A percentile compares a stretch with the other conserved stretches of the same genome.
phyloP scores from a whole-genome alignment of 2,329 filamentous ascomycete genomes.

The Chaetomium sp. region DNA sequence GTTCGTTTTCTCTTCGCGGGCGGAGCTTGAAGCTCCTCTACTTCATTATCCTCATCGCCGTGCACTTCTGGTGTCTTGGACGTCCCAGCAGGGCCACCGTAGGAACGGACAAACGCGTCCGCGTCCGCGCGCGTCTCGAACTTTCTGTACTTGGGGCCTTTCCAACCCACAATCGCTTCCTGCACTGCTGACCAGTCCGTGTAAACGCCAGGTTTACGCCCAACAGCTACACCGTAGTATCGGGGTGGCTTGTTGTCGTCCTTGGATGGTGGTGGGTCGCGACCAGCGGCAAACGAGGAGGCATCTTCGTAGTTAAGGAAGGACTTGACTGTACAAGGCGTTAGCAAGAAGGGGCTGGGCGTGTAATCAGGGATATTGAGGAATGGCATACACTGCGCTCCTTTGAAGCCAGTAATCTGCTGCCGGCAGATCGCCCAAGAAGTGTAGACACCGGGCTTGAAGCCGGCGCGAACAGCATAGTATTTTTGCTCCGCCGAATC shows the following conservation, averaged over 20 bases:
- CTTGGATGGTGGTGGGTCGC: slow-evolving; percentile 36
- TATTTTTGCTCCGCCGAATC: slow-evolving; percentile 38
- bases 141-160: slow-evolving; percentile 62
- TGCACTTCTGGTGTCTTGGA: slow-evolving; percentile 34
- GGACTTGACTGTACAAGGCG: slow-evolving; percentile 60
- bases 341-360: background rate
- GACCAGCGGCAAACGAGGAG: slow-evolving; percentile 66
- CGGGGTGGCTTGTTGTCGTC: slow-evolving; percentile 37
- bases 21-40: slow-evolving; percentile 32
- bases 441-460: slow-evolving; percentile 54
- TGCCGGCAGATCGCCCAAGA: slow-evolving; percentile 55
- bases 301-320: slow-evolving; percentile 70
- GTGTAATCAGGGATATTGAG: background rate
- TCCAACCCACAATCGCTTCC: slow-evolving; percentile 66
- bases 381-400: slow-evolving; percentile 56
- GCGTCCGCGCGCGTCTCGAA: slow-evolving; percentile 66
- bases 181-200: slow-evolving; percentile 62
- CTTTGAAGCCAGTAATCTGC: slow-evolving; percentile 54
- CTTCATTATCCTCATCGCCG: slow-evolving; percentile 21
- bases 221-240: slow-evolving; percentile 57
- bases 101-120: slow-evolving; percentile 61
- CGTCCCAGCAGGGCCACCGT: slow-evolving; percentile 39
- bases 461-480: slow-evolving; percentile 56
- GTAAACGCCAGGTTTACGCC: slow-evolving; percentile 53
- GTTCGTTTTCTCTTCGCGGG: slow-evolving; percentile 31